Evolutionary conservation across 129 eudicot species (phyloP).

Genomic region (Mikania micrantha): DNA sequence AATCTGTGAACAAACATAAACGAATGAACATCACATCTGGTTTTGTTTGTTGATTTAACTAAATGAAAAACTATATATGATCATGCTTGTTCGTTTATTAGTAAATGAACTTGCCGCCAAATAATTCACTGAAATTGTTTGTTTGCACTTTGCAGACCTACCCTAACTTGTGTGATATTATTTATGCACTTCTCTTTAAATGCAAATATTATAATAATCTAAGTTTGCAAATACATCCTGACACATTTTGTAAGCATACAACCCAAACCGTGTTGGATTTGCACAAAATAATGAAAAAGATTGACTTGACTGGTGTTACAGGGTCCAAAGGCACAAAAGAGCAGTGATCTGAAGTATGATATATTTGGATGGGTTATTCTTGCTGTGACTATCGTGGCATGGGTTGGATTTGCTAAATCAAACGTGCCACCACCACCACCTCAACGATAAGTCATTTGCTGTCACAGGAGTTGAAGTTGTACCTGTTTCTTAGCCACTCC

Average conservation of each 20-base stretch:
- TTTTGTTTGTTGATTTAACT: too few species aligned
- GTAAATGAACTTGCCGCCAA: neutral
- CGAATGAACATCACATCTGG: too few species aligned
- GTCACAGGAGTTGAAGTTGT: too few species aligned
- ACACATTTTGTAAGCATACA: too few species aligned
- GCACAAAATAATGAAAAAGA: too few species aligned
- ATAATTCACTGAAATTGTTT: too few species aligned
- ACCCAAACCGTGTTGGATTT: too few species aligned
- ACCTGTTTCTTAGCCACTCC: too few species aligned
- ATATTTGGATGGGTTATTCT: constrained; percentile 85
- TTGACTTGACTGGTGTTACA: constrained; percentile 1
- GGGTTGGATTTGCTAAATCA: constrained; percentile 83
- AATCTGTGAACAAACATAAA: too few species aligned
- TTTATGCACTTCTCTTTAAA: neutral
- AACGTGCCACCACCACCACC: constrained; percentile 62
- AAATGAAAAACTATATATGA: too few species aligned
- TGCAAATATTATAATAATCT: neutral
- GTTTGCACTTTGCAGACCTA: too few species aligned
- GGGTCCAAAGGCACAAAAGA: constrained; percentile 57
- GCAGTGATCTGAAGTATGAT: constrained; percentile 75
- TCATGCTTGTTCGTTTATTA: neutral
- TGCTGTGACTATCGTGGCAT: constrained; percentile 70
- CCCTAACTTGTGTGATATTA: neutral
- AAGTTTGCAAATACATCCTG: too few species aligned
- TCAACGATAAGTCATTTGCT: constrained; percentile 56